Evolutionary conservation across 169 alveolate species (phyloP).

Genomic region (Babesia divergens): DNA sequence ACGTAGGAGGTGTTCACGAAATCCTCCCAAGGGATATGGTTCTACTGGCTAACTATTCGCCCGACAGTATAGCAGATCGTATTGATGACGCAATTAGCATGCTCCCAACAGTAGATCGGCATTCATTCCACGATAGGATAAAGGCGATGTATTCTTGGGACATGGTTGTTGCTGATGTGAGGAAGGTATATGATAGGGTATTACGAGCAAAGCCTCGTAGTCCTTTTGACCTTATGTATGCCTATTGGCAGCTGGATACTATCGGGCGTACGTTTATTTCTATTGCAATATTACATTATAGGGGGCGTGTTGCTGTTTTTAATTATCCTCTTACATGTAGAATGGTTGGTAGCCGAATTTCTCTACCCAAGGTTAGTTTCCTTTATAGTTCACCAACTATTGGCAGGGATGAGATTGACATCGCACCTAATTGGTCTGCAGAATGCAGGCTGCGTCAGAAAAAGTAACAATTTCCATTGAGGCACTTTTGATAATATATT

Average conservation of each 20-base stretch:
- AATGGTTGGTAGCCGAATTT: slow-evolving; percentile 26
- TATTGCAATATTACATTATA: not conserved
- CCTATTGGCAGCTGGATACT: not conserved
- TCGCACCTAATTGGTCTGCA: slow-evolving; percentile 52
- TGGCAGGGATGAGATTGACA: slow-evolving; percentile 48
- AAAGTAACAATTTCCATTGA: no score
- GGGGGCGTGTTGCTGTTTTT: slow-evolving; percentile 15
- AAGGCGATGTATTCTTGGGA: slow-evolving; percentile 76
- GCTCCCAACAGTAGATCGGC: slow-evolving; percentile 47
- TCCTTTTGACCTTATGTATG: not conserved
- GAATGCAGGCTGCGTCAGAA: no score
- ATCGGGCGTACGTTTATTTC: not conserved
- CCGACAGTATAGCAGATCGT: slow-evolving; percentile 62
- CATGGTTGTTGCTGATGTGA: slow-evolving; percentile 58
- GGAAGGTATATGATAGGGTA: not conserved
- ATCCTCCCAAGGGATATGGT: slow-evolving; percentile 72
- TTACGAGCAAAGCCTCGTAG: not conserved
- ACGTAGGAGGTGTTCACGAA: slow-evolving; percentile 99
- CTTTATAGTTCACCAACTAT: not conserved
- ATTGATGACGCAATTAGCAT: slow-evolving; percentile 70
- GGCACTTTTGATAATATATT: no score
- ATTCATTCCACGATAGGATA: slow-evolving; percentile 61
- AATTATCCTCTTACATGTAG: not conserved
- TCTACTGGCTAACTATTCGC: slow-evolving; percentile 68
- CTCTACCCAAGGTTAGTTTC: slow-evolving; percentile 42